Percentiles rank a stretch among this genome's conserved stretches.
Conservation (phyloP, 371 early-diverging fungal genomes). For the Spraguea lophii region DNA sequence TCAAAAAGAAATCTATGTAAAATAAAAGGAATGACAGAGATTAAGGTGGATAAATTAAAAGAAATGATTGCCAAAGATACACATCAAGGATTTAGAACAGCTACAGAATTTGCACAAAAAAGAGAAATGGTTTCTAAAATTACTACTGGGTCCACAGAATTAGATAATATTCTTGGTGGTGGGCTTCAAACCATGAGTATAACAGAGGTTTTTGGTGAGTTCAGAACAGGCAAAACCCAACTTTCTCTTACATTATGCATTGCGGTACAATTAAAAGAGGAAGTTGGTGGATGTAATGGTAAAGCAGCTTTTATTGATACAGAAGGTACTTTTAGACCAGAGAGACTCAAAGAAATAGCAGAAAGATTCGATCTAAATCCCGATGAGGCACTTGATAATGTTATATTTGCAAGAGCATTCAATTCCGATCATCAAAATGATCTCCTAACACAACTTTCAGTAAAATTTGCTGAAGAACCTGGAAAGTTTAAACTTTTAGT, state of each 20-base stretch:
- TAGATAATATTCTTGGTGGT: conserved; percentile 48
- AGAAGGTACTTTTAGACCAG: conserved; percentile 57
- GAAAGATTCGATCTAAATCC: conserved; percentile 54
- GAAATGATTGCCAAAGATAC: conserved; percentile 50
- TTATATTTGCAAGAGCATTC: conserved; percentile 52
- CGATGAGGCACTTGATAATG: conserved; percentile 40
- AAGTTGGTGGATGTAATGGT: conserved; percentile 50
- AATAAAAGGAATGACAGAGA: conserved; percentile 61
- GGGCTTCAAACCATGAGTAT: conserved; percentile 68
- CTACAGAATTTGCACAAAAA: conserved; percentile 9
- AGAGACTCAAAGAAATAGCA: conserved; percentile 54
- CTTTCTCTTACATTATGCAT: conserved; percentile 57
- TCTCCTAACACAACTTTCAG: conserved; percentile 52
- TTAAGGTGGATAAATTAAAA: conserved; percentile 64
- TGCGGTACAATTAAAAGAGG: conserved; percentile 51
- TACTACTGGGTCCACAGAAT: conserved; percentile 25
- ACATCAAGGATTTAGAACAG: conserved; percentile 14
- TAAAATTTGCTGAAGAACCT: conserved; percentile 54
- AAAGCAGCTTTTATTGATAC: conserved; percentile 58
- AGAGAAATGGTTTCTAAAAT: conserved; percentile 19
- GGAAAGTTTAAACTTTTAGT: conserved; percentile 53
- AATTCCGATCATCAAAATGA: conserved; percentile 65
- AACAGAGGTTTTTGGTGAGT: conserved; percentile 57
- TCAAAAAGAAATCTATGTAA: conserved; percentile 51
- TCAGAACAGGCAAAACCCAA: conserved; percentile 60